Conservation (phyloP, 345 rosid genomes). For the Noccaea caerulescens region DNA sequence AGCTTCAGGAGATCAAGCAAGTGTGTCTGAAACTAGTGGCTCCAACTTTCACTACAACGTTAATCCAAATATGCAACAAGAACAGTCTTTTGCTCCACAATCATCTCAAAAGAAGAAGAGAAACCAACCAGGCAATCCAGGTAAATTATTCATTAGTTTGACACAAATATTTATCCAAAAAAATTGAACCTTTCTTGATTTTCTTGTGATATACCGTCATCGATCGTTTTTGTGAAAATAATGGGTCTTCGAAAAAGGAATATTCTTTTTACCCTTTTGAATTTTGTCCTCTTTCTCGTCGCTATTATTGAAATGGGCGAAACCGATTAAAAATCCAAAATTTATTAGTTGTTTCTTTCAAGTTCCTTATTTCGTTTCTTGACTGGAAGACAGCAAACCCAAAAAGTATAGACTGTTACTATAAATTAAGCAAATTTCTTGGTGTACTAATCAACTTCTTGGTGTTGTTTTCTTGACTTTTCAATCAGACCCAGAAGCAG, state of each 20-base stretch:
- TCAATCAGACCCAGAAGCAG: slow-evolving; percentile 72
- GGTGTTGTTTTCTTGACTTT: not conserved
- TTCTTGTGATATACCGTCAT: not conserved
- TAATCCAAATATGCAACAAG: slow-evolving; percentile 32
- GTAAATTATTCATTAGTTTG: slow-evolving; percentile 33
- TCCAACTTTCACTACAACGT: slow-evolving; percentile 36
- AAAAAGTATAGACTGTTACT: not conserved
- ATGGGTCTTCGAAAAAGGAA: not conserved
- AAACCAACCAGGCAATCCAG: slow-evolving; percentile 95
- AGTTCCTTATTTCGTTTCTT: not conserved
- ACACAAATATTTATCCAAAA: not conserved
- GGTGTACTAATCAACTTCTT: not conserved
- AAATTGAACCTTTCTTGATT: not conserved
- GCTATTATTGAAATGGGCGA: slow-evolving; percentile 19
- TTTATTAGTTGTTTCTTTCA: slow-evolving; percentile 1
- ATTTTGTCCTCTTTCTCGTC: slow-evolving; percentile 7
- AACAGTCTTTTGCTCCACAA: slow-evolving; percentile 52
- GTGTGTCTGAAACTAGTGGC: slow-evolving; percentile 56
- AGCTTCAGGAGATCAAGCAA: slow-evolving; percentile 66
- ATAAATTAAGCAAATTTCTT: not conserved
- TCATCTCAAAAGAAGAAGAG: slow-evolving; percentile 62
- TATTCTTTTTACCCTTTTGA: slow-evolving; percentile 30
- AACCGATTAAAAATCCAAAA: not conserved
- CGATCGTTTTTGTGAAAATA: slow-evolving; percentile 16
- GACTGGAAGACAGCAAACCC: not conserved